phyloP scores from a whole-genome alignment of 352 stramenopile species.

The Phytophthora fragariaefolia region DNA sequence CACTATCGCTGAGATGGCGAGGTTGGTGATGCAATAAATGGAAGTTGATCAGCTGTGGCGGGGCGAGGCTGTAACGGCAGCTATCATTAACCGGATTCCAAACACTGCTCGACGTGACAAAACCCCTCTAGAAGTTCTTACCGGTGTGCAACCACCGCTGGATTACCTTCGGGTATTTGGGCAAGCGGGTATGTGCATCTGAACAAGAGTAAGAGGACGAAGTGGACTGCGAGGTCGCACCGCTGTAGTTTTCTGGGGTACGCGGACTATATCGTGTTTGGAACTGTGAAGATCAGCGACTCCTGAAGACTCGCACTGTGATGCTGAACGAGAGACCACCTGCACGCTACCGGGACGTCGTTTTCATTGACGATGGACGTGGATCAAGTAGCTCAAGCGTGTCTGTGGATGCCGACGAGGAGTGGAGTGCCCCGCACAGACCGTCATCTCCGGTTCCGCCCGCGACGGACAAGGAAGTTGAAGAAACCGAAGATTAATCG shows the following conservation, averaged over 20 bases:
- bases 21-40: conserved; percentile 18
- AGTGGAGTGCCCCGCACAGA: not conserved
- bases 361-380: not conserved
- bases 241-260: conserved; percentile 25
- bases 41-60: conserved; percentile 18
- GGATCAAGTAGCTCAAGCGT: not conserved
- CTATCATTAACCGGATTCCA: conserved; percentile 19
- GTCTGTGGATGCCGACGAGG: not conserved
- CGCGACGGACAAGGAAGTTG: not conserved
- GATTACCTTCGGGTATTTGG: conserved; percentile 26
- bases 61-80: conserved; percentile 25
- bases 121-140: conserved; percentile 22
- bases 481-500: not conserved
- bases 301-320: conserved; percentile 1
- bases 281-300: conserved; percentile 6
- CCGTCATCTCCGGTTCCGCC: too few relatives aligned
- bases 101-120: conserved; percentile 14
- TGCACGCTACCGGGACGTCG: not conserved
- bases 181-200: conserved; percentile 14
- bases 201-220: conserved; percentile 23
- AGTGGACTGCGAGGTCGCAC: conserved; percentile 20
- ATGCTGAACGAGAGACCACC: not conserved
- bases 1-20: conserved; percentile 13
- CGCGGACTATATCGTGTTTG: conserved; percentile 11
- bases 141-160: conserved; percentile 12